Conservation (phyloP, 23 red algal species). For the Gracilaria vermiculophylla region DNA sequence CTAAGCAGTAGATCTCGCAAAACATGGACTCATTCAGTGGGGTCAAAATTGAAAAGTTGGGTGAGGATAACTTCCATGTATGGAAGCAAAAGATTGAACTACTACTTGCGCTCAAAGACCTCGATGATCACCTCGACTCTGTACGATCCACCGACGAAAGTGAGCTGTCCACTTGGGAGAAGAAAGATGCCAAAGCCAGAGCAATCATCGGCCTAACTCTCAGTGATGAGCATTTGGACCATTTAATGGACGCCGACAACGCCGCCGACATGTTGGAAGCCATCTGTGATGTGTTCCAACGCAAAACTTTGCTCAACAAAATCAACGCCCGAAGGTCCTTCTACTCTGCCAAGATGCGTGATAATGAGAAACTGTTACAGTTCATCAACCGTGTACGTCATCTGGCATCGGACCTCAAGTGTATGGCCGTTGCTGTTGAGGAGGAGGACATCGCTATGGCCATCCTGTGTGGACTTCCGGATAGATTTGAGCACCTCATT, state of each 20-base stretch:
- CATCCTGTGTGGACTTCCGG: slow-evolving; percentile 13
- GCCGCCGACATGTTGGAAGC: no score
- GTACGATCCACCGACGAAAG: neutral
- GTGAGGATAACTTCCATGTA: slow-evolving; percentile 37
- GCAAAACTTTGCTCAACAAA: neutral
- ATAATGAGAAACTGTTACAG: slow-evolving; percentile 37
- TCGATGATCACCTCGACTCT: slow-evolving; percentile 24
- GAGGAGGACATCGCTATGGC: slow-evolving; percentile 36
- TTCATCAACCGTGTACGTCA: neutral
- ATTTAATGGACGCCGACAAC: neutral
- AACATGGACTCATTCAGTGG: slow-evolving; percentile 5
- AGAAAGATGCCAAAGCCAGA: slow-evolving; percentile 38
- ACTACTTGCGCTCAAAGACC: slow-evolving; percentile 33
- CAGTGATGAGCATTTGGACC: slow-evolving; percentile 29
- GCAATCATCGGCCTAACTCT: slow-evolving; percentile 43
- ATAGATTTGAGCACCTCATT: slow-evolving; percentile 22
- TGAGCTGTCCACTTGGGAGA: slow-evolving; percentile 24
- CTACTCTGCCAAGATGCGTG: slow-evolving; percentile 30
- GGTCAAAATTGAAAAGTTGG: slow-evolving; percentile 14
- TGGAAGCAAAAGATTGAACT: slow-evolving; percentile 42
- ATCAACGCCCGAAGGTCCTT: slow-evolving; percentile 42
- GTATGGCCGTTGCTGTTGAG: slow-evolving; percentile 15
- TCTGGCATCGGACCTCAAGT: slow-evolving; percentile 3
- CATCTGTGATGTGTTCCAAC: no score
- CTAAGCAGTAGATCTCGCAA: no score